Evolutionary conservation across 805 yeast genomes (phyloP).

Genomic region (Metschnikowia bowlesiae): DNA sequence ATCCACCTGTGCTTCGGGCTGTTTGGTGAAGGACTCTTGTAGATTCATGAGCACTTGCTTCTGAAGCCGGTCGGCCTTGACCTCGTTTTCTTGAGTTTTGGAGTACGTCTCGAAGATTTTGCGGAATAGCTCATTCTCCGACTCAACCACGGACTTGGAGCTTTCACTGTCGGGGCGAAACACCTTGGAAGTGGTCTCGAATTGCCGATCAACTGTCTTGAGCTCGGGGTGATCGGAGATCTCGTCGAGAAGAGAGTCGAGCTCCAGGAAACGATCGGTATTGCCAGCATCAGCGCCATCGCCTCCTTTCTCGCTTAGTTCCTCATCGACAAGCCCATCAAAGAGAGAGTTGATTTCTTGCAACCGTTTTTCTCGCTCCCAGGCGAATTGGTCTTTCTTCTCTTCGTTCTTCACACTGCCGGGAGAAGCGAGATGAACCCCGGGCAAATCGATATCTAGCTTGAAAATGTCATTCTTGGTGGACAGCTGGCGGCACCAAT

Average conservation of each 20-base stretch:
- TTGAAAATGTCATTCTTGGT: slow-evolving; percentile 9
- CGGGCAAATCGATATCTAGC: slow-evolving; percentile 4
- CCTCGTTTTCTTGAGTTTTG: slow-evolving; percentile 3
- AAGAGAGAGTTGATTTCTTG: slow-evolving; percentile 1
- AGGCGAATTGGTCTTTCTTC: not conserved
- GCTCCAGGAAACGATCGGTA: not conserved
- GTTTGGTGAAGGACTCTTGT: slow-evolving; percentile 12
- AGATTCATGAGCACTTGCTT: slow-evolving; percentile 13
- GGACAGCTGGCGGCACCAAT: not conserved
- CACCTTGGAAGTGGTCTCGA: not conserved
- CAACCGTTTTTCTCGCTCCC: not conserved
- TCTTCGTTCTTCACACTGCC: not conserved
- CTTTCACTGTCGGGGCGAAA: not conserved
- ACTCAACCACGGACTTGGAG: slow-evolving; percentile 4
- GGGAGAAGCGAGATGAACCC: not conserved
- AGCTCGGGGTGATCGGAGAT: not conserved
- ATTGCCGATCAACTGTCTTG: not conserved
- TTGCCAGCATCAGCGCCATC: not conserved
- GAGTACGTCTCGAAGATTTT: slow-evolving; percentile 16
- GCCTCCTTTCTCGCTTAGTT: not conserved
- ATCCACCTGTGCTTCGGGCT: not conserved
- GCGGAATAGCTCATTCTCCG: slow-evolving; percentile 15
- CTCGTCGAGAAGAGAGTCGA: not conserved
- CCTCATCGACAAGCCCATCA: not conserved
- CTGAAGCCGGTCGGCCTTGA: slow-evolving; percentile 5